A percentile compares a stretch with the other conserved stretches of the same genome.
Evolutionary conservation across 2,329 filamentous ascomycete genomes (phyloP).

Genomic region (Chalara sp.): DNA sequence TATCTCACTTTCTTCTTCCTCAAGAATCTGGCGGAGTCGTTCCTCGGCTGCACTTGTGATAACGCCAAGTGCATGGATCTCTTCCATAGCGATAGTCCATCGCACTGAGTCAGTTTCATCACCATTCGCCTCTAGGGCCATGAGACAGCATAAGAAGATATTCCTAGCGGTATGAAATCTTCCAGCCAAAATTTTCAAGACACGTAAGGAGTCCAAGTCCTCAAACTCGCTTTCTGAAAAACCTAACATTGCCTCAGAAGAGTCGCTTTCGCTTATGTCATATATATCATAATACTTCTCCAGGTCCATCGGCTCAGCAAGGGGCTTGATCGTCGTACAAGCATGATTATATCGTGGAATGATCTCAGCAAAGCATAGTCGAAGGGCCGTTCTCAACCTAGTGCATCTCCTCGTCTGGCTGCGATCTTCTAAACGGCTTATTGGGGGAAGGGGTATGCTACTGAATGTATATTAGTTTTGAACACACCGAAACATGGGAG

Average conservation of each 20-base stretch:
- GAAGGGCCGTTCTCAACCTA: conserved; percentile 70
- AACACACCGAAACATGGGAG: neutral
- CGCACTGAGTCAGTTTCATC: conserved; percentile 68
- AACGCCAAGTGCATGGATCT: conserved; percentile 59
- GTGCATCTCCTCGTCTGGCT: conserved; percentile 73
- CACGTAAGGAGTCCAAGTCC: conserved; percentile 69
- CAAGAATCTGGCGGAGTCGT: conserved; percentile 61
- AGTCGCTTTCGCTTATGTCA: conserved; percentile 68
- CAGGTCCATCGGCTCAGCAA: conserved; percentile 74
- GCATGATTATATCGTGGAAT: conserved; percentile 68
- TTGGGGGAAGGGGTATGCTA: conserved; percentile 84
- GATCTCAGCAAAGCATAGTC: conserved; percentile 60
- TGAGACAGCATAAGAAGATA: conserved; percentile 78
- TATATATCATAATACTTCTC: conserved; percentile 92
- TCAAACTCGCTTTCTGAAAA: conserved; percentile 63
- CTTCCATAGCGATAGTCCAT: conserved; percentile 73
- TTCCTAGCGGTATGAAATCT: conserved; percentile 76
- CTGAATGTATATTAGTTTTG: conserved; percentile 37
- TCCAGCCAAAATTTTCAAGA: conserved; percentile 74
- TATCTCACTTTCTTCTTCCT: conserved; percentile 65
- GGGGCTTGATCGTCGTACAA: conserved; percentile 59
- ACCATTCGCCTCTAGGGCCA: conserved; percentile 79
- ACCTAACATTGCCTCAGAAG: conserved; percentile 60
- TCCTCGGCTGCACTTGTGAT: conserved; percentile 56
- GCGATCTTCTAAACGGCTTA: conserved; percentile 82